Percentiles rank a stretch among this genome's conserved stretches.
These are phyloP conservation scores for Cyberlindnera lachancei DNA, from an alignment of 805 yeast species.

Conservation along the genomic window DNA sequence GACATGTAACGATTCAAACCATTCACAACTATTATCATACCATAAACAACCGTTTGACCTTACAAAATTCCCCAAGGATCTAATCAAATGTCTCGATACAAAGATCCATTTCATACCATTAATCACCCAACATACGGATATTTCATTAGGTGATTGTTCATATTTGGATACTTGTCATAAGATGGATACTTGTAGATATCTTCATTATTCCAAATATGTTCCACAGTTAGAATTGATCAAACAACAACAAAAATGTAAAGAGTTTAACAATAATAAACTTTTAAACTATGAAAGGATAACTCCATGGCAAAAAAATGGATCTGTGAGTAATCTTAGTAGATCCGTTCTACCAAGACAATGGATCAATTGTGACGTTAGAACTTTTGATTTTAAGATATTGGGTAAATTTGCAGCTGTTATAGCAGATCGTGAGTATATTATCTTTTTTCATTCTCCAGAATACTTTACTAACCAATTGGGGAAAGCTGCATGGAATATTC, in stretches of 20 bases:
- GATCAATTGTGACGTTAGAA: conserved; percentile 78
- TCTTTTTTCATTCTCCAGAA: too few relatives aligned
- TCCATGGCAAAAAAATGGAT: conserved; percentile 28
- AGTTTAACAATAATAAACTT: conserved; percentile 15
- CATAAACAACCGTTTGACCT: conserved; percentile 17
- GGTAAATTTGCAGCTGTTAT: conserved; percentile 81
- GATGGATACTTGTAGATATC: conserved; percentile 67
- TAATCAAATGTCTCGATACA: conserved; percentile 9
- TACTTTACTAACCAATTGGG: conserved; percentile 28
- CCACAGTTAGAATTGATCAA: conserved; percentile 26
- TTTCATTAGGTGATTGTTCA: conserved; percentile 79
- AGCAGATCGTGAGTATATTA: conserved; percentile 52
- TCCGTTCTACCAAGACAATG: conserved; percentile 58
- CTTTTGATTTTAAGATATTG: conserved; percentile 57
- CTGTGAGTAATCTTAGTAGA: conserved; percentile 28
- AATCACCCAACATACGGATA: conserved; percentile 57
- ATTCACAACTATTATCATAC: conserved; percentile 13
- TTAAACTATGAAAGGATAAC: conserved; percentile 19
- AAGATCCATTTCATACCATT: conserved; percentile 49
- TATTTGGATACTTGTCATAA: conserved; percentile 92
- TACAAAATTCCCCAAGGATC: conserved; percentile 24
- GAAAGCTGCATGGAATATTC: conserved; percentile 93
- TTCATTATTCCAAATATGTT: conserved; percentile 55
- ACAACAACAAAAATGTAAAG: conserved; percentile 15
- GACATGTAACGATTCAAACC: conserved; percentile 37